Evolutionary conservation across 257 asterid genomes (phyloP), one percentile per base, ranked within the genome.

Genomic region (Solanum verrucosum): DNA sequence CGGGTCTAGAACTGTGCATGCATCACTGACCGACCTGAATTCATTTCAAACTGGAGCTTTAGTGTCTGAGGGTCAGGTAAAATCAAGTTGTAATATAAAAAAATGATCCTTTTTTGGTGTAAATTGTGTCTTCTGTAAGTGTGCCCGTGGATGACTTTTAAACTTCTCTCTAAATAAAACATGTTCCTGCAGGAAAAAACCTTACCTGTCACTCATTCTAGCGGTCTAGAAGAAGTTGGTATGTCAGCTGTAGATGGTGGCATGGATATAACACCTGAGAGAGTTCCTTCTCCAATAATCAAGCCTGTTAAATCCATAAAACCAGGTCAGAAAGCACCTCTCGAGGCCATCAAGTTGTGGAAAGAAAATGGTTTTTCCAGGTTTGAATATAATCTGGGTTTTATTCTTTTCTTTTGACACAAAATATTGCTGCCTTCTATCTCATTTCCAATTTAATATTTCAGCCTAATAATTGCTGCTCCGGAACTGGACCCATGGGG

Each of bases 311-410:
- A 94, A 93, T 88, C 89, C 49, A 85, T 90, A 78, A 91, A 89
- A 90, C 94, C 94, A 88, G 99, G 99, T 83, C 94, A 91, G 90
- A 93, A 92, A 91, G 99, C 99, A 88, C 82, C 96, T 2, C 75
- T 23, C 5, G 98, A 91, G 72, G 92, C 89, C 88, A 91, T 94
- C 38, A 92, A 93, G 65, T 91, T 88, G 67, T 96, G 99, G 99
- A 96, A 90, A 90, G 96, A 94, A 87, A 94, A 94, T 83, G 99
- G 99, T 14, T 97, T 97, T 93, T 96, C 99, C 85, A 97, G 99
- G 98, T 96, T 83, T 85, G 88, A 27, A 63, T 87, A 65, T 85
- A 83, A 52, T 72, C 42, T 35, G 23, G 83, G 8, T 23, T 16
- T 44, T 67, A 33, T 59, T 37, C 70, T 49, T 72, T 60, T 63